Base-by-base conservation (phyloP, 176 grass and related monocot genomes). In the Tillandsia fasciculata region DNA sequence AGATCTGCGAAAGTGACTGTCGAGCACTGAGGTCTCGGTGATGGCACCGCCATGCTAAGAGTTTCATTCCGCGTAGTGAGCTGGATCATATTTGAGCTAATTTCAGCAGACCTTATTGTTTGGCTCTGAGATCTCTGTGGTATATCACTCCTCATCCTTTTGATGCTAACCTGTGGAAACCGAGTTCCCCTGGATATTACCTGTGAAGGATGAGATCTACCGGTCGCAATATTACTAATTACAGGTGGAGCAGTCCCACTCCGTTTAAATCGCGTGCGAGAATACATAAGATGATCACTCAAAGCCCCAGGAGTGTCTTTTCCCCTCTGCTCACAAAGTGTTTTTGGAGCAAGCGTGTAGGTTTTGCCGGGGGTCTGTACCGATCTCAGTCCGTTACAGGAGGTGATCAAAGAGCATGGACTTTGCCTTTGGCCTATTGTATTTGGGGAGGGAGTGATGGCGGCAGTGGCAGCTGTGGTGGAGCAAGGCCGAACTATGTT, bases 61-160 rank as follows among this genome's bases (percentile, higher is more conserved):
- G 79, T 48, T 78, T 72, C 52, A 65, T 74, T 74, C 9, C 58
- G 20, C 28, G 63, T 74, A 70, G 27, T 67, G 15, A 8, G 65
- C 15, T 83, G 52, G n/a, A 70, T 76, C 64, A 26, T 77, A 68
- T 70, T 69, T 42, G 54, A 23, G 53, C 58, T 17, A 76, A 71
- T 52, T 75, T 76, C 64, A 23, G 12, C 58, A 59, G 77, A 70
- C 15, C 27, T 49, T 1, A 65, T 29, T 66, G 50, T 49, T 70
- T 83, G 68, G 70, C 67, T 66, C 71, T 82, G 85, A 65, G 87
- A 85, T 84, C 84, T 90, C 71, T 80, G 76, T 63, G 75, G 74
- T 17, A 48, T 50, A 64, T 58, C 71, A 47, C 65, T 83, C 49
- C 70, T 80, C 73, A 78, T 58, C 75, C 64, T 20, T 50, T 28